These are phyloP conservation scores for Clitopilus passeckerianus DNA, from an alignment of 768 basidiomycete species.

Conservation along the genomic window DNA sequence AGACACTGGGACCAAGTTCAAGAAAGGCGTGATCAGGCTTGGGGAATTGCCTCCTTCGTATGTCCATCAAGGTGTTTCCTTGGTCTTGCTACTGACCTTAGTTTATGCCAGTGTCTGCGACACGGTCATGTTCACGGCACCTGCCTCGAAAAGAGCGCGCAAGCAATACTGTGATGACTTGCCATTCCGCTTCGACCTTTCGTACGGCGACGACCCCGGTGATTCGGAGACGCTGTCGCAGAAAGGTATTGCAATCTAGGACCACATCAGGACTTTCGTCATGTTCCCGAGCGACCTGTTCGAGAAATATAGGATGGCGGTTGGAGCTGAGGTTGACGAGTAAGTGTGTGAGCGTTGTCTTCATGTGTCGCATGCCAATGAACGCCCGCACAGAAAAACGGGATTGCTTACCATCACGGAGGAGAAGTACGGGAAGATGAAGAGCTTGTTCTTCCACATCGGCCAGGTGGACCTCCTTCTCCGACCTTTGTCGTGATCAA, in stretches of 20 bases:
- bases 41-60: neutral
- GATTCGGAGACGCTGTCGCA: neutral
- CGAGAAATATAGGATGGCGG: slow-evolving; percentile 46
- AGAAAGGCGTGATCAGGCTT: neutral
- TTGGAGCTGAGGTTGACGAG: slow-evolving; percentile 47
- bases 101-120: neutral
- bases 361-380: too few species aligned
- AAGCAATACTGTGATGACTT: neutral
- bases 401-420: slow-evolving; percentile 52
- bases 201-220: neutral
- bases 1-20: neutral
- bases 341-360: too few species aligned
- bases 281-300: slow-evolving; percentile 58
- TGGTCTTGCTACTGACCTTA: neutral
- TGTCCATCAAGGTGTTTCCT: neutral
- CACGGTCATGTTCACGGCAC: neutral
- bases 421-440: slow-evolving; percentile 39
- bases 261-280: slow-evolving; percentile 13
- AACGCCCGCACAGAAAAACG: too few species aligned
- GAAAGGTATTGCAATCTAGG: neutral
- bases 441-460: slow-evolving; percentile 51
- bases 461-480: slow-evolving; percentile 26
- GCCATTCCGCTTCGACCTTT: neutral
- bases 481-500: too few species aligned
- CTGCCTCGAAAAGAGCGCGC: neutral